phyloP scores from a whole-genome alignment of 768 basidiomycete genomes.

The Lactarius hengduanensis region DNA sequence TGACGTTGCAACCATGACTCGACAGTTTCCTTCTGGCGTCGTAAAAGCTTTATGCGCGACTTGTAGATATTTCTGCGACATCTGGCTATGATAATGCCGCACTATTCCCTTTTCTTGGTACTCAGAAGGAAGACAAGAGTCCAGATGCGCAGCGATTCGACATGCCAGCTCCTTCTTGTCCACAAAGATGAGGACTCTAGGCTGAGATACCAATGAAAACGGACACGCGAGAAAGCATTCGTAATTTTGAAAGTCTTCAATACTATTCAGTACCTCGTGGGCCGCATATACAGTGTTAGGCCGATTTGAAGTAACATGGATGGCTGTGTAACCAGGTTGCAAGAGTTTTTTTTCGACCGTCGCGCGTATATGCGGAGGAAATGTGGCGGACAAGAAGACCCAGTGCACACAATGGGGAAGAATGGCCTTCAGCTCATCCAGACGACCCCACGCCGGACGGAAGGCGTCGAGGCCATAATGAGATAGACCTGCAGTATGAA shows the following conservation, averaged over 20 bases:
- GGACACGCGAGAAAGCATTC: neutral
- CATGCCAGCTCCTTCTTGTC: neutral
- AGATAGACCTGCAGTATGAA: no score
- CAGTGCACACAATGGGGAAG: no score
- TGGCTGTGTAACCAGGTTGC: no score
- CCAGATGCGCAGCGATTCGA: neutral
- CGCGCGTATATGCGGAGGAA: no score
- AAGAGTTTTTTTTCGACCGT: no score
- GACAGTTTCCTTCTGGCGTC: neutral
- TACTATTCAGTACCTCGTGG: neutral
- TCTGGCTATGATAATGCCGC: neutral
- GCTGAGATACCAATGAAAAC: neutral
- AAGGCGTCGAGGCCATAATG: no score
- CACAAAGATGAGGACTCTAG: neutral
- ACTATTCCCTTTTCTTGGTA: neutral
- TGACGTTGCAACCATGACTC: no score
- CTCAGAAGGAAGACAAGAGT: neutral
- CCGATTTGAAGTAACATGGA: no score
- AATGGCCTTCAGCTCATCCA: no score
- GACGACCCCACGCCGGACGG: no score
- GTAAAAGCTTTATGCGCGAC: neutral
- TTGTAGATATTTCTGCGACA: neutral
- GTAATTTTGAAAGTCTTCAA: neutral
- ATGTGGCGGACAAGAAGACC: no score
- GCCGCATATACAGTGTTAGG: neutral